Evolutionary conservation across 306 rosid genomes (phyloP), one percentile per base, ranked within the genome.

Genomic region (Rubus parviflorus): DNA sequence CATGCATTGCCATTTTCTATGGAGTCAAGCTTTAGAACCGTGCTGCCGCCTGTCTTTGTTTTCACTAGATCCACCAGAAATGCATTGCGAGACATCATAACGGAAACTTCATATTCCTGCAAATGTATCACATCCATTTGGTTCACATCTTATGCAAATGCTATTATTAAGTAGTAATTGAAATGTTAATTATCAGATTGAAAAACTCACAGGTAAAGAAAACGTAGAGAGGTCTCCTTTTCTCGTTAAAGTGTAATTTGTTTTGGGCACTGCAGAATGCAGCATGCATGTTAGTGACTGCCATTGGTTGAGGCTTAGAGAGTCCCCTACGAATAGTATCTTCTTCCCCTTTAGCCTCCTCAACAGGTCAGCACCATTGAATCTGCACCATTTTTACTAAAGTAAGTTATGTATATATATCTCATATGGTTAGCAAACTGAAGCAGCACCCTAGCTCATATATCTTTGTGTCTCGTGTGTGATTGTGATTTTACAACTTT

Each of bases 281-380:
- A 87, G 40, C 86, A 85, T 75, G 75, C 91, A 87, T 25, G 75
- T 70, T 23, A 87, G 86, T 16, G 91, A 87, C 23, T 78, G 84
- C 91, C 89, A 85, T 25, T 87, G 91, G 22, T 87, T 87, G 52
- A 78, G 78, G 66, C 86, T 87, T 23, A 87, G 43, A 20, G 89
- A 87, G 67, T 87, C 91, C 40, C 89, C 91, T 25, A 85, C 83
- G 53, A 87, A 85, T 61, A 83, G 35, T 83, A 87, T 81, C 17
- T 51, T 85, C 76, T 87, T 85, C 62, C 91, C 89, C 12, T 25
- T 83, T 6, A 75, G 51, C 54, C 79, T 81, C 63, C 43, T 75
- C 86, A 87, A 58, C 30, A 87, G 65, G 19, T 85, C 74, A 25
- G 20, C 1, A 0, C 84, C 89, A 20, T 76, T 23, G 49, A 83